Conservation (phyloP, 148 eudicot species). For the Linanthus parryae region DNA sequence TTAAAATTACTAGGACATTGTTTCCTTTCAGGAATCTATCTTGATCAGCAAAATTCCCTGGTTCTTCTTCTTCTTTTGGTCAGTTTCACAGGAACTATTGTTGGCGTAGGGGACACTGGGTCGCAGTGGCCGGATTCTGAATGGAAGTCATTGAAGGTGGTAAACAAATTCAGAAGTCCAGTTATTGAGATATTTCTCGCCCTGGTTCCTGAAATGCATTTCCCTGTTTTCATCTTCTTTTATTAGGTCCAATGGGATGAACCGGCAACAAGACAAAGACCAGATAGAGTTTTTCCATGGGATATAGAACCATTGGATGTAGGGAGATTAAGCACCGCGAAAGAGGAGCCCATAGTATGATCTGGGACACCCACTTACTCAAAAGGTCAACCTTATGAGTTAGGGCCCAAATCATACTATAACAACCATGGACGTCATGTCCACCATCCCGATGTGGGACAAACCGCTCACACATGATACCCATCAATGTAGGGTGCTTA, state of each 20-base stretch:
- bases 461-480: no score
- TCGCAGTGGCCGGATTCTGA: conserved; percentile 62
- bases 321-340: no score
- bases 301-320: conserved; percentile 74
- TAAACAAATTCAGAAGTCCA: conserved; percentile 8
- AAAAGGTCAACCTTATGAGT: no score
- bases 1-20: no score
- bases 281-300: conserved; percentile 88
- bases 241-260: conserved; percentile 96
- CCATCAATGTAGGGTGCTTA: no score
- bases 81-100: conserved; percentile 82
- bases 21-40: background rate
- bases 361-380: no score
- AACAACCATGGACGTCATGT: no score
- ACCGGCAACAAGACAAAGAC: conserved; percentile 54
- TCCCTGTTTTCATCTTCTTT: conserved; percentile 10
- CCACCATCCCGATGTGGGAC: no score
- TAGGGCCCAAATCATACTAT: no score
- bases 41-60: background rate
- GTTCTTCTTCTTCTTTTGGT: background rate
- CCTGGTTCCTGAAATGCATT: no score
- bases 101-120: conserved; percentile 57
- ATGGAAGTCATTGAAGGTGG: conserved; percentile 90
- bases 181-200: background rate
- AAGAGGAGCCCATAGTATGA: no score